Base-by-base conservation (phyloP, 2,329 filamentous ascomycete species). In the Colletotrichum gloeosporioides region DNA sequence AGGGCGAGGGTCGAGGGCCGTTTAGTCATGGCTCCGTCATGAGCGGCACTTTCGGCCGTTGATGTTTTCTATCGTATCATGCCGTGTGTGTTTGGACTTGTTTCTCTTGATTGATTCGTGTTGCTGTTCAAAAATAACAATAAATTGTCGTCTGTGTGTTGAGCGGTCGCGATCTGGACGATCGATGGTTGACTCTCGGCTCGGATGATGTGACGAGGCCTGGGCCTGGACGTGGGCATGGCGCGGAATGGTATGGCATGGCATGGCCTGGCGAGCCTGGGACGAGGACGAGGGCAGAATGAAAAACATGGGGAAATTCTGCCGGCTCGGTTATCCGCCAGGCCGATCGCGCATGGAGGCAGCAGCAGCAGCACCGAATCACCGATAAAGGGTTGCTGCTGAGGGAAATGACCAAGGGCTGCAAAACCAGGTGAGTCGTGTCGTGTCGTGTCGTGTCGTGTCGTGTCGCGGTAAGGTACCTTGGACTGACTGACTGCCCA, bases 21-120 rank as follows among this genome's bases (percentile, higher is more conserved):
- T 59, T 64, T 75, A 73, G 73, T 75, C 69, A 75, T 72, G 63
- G 29, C 44, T 34, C 53, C 31, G 25, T 73, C 69, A 68, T 27
- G 15, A 18, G 25, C 53, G 62, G 55, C 69, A 63, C 27, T 49
- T 34, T 53, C 29, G 55, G 65, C 22, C 18, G 32, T 63, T 44
- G 64, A 32, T 55, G 32, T 32, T 67, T 62, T 55, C 59, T 25
- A 22, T 73, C 36, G 71, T 61, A 53, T 49, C 44, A 22, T 57
- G n/a, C 29, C 29, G 18, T n/a, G 39, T 49, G 4, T 22, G 44
- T 53, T 53, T 53, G 44, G n/a, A 13, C 44, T 53, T 53, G 44
- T 53, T 53, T 53, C 44, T 22, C 0, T 8, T 53, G 44, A 53
- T 53, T 53, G 44, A 22, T 53, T 53, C 13, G 34, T 70, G 25